phyloP scores from a whole-genome alignment of 345 rosid genomes.

The Cardiospermum halicacabum region DNA sequence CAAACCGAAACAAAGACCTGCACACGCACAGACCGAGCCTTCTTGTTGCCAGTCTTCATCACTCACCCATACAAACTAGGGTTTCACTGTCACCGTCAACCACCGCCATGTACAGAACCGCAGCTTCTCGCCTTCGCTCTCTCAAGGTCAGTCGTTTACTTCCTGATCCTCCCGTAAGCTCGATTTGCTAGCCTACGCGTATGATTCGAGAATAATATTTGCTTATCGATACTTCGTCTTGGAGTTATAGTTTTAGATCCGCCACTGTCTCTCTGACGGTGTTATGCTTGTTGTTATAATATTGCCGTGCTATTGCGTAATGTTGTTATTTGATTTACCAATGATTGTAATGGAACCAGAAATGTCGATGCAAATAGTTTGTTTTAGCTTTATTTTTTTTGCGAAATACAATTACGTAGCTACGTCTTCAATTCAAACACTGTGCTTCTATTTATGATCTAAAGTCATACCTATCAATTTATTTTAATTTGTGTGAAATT shows the following conservation, averaged over 20 bases:
- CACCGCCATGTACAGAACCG: conserved; percentile 45
- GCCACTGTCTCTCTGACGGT: conserved; percentile 7
- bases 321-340: neutral
- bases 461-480: neutral
- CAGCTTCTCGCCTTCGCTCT: conserved; percentile 48
- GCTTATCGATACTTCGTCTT: neutral
- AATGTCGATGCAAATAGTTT: neutral
- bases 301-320: neutral
- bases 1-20: neutral
- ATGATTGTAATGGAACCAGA: neutral
- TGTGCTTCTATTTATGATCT: neutral
- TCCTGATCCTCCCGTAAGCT: conserved; percentile 4
- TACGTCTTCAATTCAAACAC: neutral
- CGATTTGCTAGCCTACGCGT: neutral
- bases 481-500: neutral
- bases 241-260: conserved; percentile 10
- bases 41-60: neutral
- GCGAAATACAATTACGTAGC: neutral
- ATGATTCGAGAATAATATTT: neutral
- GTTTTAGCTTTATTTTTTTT: neutral
- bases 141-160: conserved; percentile 36
- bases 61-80: conserved; percentile 7
- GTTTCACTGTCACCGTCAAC: conserved; percentile 11
- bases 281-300: conserved; percentile 1
- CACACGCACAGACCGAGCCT: neutral